Conservation (phyloP, 306 rosid species). For the Dryas octopetala region DNA sequence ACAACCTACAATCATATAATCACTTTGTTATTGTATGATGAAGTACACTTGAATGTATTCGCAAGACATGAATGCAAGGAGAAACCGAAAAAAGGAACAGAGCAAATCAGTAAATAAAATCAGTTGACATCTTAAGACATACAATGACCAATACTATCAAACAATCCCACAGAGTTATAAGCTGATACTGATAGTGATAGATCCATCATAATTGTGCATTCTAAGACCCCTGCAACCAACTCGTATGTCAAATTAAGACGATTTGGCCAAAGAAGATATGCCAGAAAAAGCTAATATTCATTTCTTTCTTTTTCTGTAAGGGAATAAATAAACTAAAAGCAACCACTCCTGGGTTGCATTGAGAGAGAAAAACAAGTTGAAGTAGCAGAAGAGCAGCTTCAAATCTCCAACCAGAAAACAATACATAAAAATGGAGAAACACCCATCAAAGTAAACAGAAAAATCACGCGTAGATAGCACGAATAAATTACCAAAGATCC, state of each 20-base stretch:
- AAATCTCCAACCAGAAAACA: background rate
- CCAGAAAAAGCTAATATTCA: background rate
- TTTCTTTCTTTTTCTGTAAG: background rate
- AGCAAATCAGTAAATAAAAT: constrained; percentile 14
- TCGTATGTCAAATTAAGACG: constrained; percentile 11
- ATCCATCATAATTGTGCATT: constrained; percentile 27
- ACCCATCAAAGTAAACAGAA: background rate
- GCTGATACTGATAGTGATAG: background rate
- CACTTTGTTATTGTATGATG: constrained; percentile 4
- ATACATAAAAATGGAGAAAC: background rate
- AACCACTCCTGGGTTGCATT: constrained; percentile 10
- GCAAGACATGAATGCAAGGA: constrained; percentile 16
- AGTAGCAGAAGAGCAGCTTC: background rate
- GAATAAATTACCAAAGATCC: background rate
- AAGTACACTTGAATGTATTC: constrained; percentile 2
- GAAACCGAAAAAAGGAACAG: constrained; percentile 15
- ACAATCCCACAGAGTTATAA: constrained; percentile 2
- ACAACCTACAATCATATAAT: constrained; percentile 12
- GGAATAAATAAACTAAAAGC: constrained; percentile 1
- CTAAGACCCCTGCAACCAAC: constrained; percentile 10
- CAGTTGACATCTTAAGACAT: constrained; percentile 10
- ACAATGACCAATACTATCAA: background rate
- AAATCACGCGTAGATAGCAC: constrained; percentile 5
- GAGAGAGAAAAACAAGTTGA: background rate
- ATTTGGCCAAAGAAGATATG: background rate